These are phyloP conservation scores for Paraconiothyrium sp. DNA, from an alignment of 2,329 filamentous ascomycete genomes.

Conservation along the genomic window DNA sequence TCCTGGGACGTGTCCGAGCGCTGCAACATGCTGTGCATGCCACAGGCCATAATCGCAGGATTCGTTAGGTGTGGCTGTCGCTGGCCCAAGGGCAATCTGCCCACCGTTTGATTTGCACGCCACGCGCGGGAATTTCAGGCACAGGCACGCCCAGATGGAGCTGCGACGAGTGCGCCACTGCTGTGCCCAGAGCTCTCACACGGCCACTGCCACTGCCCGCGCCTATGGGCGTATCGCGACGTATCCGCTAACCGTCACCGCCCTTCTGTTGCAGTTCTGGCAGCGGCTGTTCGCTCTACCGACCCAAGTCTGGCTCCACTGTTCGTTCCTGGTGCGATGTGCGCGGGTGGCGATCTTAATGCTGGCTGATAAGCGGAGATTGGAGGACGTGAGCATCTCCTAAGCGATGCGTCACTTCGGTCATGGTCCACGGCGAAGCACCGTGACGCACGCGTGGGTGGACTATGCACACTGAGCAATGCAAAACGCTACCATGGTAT, in stretches of 20 bases:
- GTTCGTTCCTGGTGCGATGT: constrained; percentile 3
- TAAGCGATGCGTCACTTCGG: no score
- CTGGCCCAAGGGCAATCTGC: not conserved
- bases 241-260: no score
- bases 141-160: not conserved
- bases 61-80: no score
- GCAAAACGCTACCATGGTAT: not conserved
- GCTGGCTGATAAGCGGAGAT: constrained; percentile 10
- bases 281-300: not conserved
- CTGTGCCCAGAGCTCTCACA: no score
- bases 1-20: no score
- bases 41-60: not conserved
- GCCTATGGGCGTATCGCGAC: no score
- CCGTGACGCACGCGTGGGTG: no score
- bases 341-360: constrained; percentile 1
- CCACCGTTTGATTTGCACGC: constrained; percentile 15
- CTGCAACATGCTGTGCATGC: not conserved
- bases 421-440: no score
- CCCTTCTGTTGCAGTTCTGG: not conserved
- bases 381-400: not conserved
- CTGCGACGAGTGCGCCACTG: no score
- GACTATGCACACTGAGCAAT: not conserved
- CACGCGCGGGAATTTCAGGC: constrained; percentile 2
- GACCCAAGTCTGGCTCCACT: not conserved
- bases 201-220: no score